Evolutionary conservation across 2,329 filamentous ascomycete species (phyloP).

Genomic region (Diaporthe destruens): DNA sequence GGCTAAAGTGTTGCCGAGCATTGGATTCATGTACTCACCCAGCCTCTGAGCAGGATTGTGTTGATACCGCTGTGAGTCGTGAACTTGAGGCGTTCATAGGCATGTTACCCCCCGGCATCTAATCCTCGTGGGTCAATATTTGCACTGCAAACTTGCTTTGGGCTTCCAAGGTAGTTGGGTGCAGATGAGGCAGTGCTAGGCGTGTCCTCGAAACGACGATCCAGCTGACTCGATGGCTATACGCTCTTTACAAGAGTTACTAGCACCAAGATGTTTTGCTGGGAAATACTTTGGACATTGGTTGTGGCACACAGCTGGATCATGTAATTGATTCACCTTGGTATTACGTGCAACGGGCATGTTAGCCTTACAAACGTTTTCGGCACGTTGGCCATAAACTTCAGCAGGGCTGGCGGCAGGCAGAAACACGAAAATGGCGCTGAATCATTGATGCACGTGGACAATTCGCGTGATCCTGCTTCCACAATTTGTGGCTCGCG

Average conservation of each 20-base stretch:
- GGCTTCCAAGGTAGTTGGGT: neutral
- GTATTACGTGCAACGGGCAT: neutral
- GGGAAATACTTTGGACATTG: neutral
- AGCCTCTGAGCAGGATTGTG: neutral
- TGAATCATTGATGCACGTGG: neutral
- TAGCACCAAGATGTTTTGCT: too few species aligned
- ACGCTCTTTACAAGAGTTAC: fast-evolving
- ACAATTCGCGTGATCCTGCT: neutral
- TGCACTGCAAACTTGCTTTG: neutral
- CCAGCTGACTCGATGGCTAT: neutral
- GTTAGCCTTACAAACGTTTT: neutral
- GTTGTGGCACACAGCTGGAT: neutral
- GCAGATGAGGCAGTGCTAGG: neutral
- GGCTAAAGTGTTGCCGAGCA: neutral
- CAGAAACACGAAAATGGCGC: neutral
- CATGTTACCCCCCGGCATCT: too few species aligned
- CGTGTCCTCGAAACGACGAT: neutral
- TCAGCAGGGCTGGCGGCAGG: neutral
- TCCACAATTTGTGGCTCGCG: neutral
- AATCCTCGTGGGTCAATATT: neutral
- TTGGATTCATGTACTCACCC: neutral
- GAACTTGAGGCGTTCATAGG: neutral
- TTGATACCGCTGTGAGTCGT: neutral
- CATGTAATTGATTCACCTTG: neutral
- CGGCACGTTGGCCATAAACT: too few species aligned